Base-by-base conservation (phyloP, 1,284 basidiomycete species). In the Coniferiporia weirii region DNA sequence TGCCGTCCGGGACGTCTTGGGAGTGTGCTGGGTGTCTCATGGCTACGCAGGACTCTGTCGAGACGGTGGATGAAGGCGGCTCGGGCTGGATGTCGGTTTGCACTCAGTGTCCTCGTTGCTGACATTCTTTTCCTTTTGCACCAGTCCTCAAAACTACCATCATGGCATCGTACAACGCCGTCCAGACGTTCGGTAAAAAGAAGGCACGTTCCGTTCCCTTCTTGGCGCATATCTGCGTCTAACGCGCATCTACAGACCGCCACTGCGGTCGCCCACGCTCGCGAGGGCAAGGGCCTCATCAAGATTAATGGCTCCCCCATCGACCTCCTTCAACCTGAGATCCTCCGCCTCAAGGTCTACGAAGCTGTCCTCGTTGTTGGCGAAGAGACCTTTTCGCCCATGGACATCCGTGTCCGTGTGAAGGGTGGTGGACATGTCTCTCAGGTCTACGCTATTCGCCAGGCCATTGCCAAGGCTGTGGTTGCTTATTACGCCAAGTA, bases 401-500 rank as follows among this genome's bases (percentile, higher is more conserved):
- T 99, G 70, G 96, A 99, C 80, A 95, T 99, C 78, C 93, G 96
- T 68, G 92, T 99, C 62, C 93, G 95, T 61, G 97, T 98, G 67
- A 96, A 95, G 78, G 97, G 97, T 79, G 97, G 97, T 86, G 97
- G 97, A 77, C 96, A 98, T 82, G 95, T 94, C 65, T 98, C 96
- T 63, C 97, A 99, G 78, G 84, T 99, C 66, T 99, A 99, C 79
- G 97, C 97, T 66, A 94, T 99, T 76, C 94, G 97, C 68, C 97
- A 99, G 81, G 97, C 97, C 53, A 97, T 99, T 70, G 91, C 94
- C 69, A 99, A 98, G 82, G 95, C 96, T 63, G 78, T 99, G 66
- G 93, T 99, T 70, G 97, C 96, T 57, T 98, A 95, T 85, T 96
- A 96, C 76, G 91, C 95, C 79, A 99, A 99, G 81, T 97, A 98